A percentile compares a stretch with the other conserved stretches of the same genome.
These are phyloP conservation scores for Mycoemilia scoparia DNA, from an alignment of 192 early-diverging fungal genomes.

Conservation along the genomic window DNA sequence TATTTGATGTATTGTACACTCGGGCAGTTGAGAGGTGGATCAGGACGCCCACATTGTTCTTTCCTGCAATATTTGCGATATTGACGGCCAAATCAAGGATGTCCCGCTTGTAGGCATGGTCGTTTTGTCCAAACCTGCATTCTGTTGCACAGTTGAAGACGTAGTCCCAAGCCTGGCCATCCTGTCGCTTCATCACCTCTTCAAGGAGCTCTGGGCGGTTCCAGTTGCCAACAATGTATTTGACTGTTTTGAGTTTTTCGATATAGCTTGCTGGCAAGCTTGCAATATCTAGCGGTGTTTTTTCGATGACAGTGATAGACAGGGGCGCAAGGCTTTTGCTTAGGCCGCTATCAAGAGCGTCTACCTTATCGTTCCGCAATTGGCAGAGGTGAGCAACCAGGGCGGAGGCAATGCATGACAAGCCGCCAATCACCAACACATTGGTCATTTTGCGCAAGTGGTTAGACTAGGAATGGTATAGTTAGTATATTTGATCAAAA, in stretches of 20 bases:
- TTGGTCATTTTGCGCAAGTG: too few relatives aligned
- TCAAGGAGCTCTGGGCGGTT: slow-evolving; percentile 26
- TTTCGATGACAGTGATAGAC: slow-evolving; percentile 25
- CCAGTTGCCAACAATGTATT: slow-evolving; percentile 26
- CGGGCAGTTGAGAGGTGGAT: slow-evolving; percentile 80
- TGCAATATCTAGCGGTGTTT: slow-evolving; percentile 16
- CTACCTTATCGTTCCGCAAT: too few relatives aligned
- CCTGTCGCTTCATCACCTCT: slow-evolving; percentile 48
- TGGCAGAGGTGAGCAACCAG: too few relatives aligned
- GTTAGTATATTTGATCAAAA: too few relatives aligned
- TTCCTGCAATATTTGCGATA: slow-evolving; percentile 71
- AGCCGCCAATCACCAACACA: too few relatives aligned
- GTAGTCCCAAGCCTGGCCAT: slow-evolving; percentile 63
- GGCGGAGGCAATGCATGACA: too few relatives aligned
- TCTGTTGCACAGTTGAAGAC: slow-evolving; percentile 93
- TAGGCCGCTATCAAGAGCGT: too few relatives aligned
- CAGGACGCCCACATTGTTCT: slow-evolving; percentile 50
- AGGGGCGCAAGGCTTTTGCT: too few relatives aligned
- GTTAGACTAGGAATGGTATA: too few relatives aligned
- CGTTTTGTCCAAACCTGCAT: slow-evolving; percentile 75
- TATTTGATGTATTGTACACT: too few relatives aligned
- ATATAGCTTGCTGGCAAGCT: slow-evolving; percentile 7
- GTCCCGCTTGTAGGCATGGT: slow-evolving; percentile 39
- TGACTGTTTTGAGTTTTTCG: slow-evolving; percentile 9
- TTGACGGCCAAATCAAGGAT: slow-evolving; percentile 39